Evolutionary conservation across 1,139 yeast species (phyloP).

Genomic region (Geotrichum australiense): DNA sequence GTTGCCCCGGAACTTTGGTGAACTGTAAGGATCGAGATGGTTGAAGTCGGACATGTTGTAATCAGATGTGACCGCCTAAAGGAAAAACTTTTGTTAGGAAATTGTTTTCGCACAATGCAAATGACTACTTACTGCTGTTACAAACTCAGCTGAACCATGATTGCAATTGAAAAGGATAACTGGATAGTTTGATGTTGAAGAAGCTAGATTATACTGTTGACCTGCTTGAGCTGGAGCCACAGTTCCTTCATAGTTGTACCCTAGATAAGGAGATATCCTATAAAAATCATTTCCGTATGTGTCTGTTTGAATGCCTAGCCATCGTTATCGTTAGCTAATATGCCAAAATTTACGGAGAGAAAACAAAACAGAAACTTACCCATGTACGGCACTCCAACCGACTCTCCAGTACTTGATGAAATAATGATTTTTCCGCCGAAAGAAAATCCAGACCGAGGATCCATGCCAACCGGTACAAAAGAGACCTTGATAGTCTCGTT

Average conservation of each 20-base stretch:
- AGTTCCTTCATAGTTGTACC: background rate
- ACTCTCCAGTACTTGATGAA: constrained; percentile 20
- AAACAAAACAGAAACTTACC: constrained; percentile 16
- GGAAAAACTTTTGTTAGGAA: background rate
- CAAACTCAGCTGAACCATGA: constrained; percentile 10
- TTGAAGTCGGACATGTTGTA: background rate
- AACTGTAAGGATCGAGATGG: background rate
- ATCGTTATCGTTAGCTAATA: no score
- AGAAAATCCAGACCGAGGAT: constrained; percentile 1
- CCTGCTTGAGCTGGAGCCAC: background rate
- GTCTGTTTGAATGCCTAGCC: constrained; percentile 13
- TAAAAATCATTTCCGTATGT: background rate
- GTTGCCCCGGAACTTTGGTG: background rate
- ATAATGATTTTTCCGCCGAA: constrained; percentile 20
- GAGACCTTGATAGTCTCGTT: background rate
- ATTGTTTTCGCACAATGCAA: background rate
- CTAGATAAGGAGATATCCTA: background rate
- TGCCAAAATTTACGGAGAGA: no score
- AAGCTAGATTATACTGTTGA: background rate
- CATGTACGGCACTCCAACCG: constrained; percentile 22
- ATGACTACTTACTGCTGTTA: constrained; percentile 5
- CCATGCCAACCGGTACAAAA: constrained; percentile 2
- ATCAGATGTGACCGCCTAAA: constrained; percentile 9
- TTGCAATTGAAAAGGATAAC: background rate
- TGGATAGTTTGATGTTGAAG: background rate